Conservation (phyloP, 805 yeast species). For the Saccharomycopsis sp. region DNA sequence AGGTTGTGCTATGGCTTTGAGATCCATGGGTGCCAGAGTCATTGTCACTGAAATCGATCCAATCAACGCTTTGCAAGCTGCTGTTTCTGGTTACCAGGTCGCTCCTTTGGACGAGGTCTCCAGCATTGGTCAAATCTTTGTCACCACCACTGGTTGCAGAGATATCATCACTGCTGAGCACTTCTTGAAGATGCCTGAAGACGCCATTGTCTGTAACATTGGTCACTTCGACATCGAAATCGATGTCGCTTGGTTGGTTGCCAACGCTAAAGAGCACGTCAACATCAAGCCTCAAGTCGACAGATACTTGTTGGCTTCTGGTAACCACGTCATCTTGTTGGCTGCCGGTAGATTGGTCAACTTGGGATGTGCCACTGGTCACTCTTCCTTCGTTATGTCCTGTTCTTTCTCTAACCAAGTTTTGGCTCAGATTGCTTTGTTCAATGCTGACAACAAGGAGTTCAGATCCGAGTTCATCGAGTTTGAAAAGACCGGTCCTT, state of each 20-base stretch:
- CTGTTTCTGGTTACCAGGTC: slow-evolving; percentile 98
- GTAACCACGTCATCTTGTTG: slow-evolving; percentile 89
- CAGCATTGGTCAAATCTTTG: slow-evolving; percentile 89
- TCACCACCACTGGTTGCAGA: slow-evolving; percentile 99
- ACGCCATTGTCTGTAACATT: slow-evolving; percentile 98
- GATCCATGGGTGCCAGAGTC: slow-evolving; percentile 99
- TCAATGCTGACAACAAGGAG: slow-evolving; percentile 74
- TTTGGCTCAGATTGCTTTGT: slow-evolving; percentile 95
- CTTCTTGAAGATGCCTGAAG: slow-evolving; percentile 93
- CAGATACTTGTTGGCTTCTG: slow-evolving; percentile 83
- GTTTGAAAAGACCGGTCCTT: slow-evolving; percentile 89
- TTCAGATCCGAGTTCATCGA: slow-evolving; percentile 81
- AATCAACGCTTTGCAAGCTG: slow-evolving; percentile 98
- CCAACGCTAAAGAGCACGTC: slow-evolving; percentile 85
- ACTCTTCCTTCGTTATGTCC: slow-evolving; percentile 97
- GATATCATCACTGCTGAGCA: slow-evolving; percentile 90
- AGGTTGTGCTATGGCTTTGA: slow-evolving; percentile 98
- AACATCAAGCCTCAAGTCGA: slow-evolving; percentile 99
- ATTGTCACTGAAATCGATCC: slow-evolving; percentile 97
- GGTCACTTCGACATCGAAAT: slow-evolving; percentile 99
- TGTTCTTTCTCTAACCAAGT: slow-evolving; percentile 99
- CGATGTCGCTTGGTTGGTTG: slow-evolving; percentile 98
- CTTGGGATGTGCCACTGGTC: slow-evolving; percentile 99
- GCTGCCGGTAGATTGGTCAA: slow-evolving; percentile 99
- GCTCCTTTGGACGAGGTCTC: slow-evolving; percentile 93